Percentiles rank a stretch among this genome's conserved stretches.
These are phyloP conservation scores for thale cress (Arabidopsis thaliana) DNA, from an alignment of 345 rosid genomes.

Conservation along the genomic window TAIR10.1 NC_003071.7:15079001-15079500, in stretches of 20 bases:
- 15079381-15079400: slow-evolving; percentile 96
- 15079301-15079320: slow-evolving; percentile 23
- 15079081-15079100: slow-evolving; percentile 92
- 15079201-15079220: slow-evolving; percentile 95
- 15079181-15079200: slow-evolving; percentile 97
- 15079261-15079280: slow-evolving; percentile 81
- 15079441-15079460: slow-evolving; percentile 91
- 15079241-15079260: slow-evolving; percentile 85
- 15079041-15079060: slow-evolving; percentile 82
- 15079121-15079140: slow-evolving; percentile 90
- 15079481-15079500: slow-evolving; percentile 81
- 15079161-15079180: slow-evolving; percentile 91
- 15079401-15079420: slow-evolving; percentile 90
- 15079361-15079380: slow-evolving; percentile 88
- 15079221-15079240: slow-evolving; percentile 92
- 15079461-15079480: slow-evolving; percentile 92
- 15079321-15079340: slow-evolving; percentile 25
- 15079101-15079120: slow-evolving; percentile 93
- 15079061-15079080: slow-evolving; percentile 78
- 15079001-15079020: slow-evolving; percentile 99
- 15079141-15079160: slow-evolving; percentile 87
- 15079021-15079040: slow-evolving; percentile 94
- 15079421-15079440: slow-evolving; percentile 95
- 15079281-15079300: background rate
- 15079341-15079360: slow-evolving; percentile 75